Conservation (phyloP, 768 basidiomycete species). For the Sporobolomyces pararoseus region DNA sequence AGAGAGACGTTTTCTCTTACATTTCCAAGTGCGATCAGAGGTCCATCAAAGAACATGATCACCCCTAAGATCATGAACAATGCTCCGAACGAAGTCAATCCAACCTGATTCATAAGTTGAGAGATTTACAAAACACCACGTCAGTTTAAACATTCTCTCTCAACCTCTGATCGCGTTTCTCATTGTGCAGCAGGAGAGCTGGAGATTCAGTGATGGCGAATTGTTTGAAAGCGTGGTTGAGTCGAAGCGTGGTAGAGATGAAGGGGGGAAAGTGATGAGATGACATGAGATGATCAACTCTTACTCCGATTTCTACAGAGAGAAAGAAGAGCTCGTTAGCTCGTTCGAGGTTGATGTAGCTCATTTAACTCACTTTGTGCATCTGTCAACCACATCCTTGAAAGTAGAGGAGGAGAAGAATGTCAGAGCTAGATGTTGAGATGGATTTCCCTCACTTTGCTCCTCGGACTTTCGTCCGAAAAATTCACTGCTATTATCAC, state of each 20-base stretch:
- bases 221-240: too few relatives aligned
- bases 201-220: too few relatives aligned
- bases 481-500: too few relatives aligned
- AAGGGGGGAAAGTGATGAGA: background rate
- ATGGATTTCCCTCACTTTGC: too few relatives aligned
- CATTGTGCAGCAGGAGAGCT: too few relatives aligned
- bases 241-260: background rate
- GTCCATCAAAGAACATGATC: slow-evolving; percentile 93
- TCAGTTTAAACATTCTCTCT: background rate
- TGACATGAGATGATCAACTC: background rate
- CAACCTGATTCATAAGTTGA: slow-evolving; percentile 62
- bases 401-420: background rate
- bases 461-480: too few relatives aligned
- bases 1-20: slow-evolving; percentile 54
- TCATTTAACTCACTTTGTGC: slow-evolving; percentile 57
- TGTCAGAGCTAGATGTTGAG: background rate
- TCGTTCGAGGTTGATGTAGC: too few relatives aligned
- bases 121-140: slow-evolving; percentile 7
- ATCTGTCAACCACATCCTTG: slow-evolving; percentile 53
- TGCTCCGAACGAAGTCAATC: slow-evolving; percentile 88
- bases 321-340: background rate
- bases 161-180: too few relatives aligned
- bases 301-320: slow-evolving; percentile 23
- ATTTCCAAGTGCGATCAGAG: slow-evolving; percentile 92
- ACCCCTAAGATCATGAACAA: slow-evolving; percentile 96